Base-by-base conservation (phyloP, 441 rosid species). In the Populus trichocarpa region DNA sequence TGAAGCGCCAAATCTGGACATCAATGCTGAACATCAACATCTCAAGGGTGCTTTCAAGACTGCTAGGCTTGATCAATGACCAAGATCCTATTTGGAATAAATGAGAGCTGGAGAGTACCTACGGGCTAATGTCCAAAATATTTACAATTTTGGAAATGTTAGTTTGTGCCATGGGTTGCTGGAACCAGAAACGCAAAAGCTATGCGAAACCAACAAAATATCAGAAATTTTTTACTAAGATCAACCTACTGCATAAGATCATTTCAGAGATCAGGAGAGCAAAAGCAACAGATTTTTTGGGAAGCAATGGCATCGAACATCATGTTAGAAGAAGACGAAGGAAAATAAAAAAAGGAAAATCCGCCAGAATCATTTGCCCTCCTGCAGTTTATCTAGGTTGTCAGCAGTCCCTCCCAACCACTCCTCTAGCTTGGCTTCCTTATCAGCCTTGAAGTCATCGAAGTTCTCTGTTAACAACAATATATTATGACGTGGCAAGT, bases 381-480 rank as follows among this genome's bases (percentile, higher is more conserved):
- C 73, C 66, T 81, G 81, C 72, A 66, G 53, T 40, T 65, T 80
- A 38, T 81, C 86, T 13, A 23, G 81, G 76, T 79, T 81, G 65
- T 78, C 83, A 78, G 83, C 86, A 70, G 83, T 74, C 72, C 80
- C 91, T 80, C 86, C 90, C 82, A 96, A 85, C 99, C 99, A 96
- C 80, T 92, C 93, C 81, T 92, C 88, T 61, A 96, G 86, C 82
- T 92, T 89, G 68, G 95, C 94, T 85, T 88, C 95, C 85, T 91
- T 91, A 78, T 87, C 88, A 23, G 93, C 94, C 88, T 87, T 96
- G 75, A 94, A 96, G 77, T 88, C 84, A 26, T 90, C 91, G 26
- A 69, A 93, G 76, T 85, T 85, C 79, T 84, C 92, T 0, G 81
- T 71, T 71, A 78, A 75, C 8, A 84, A 68, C 26, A 76, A 67